These are phyloP conservation scores for Rhizopogon vesiculosus DNA, from an alignment of 768 basidiomycete genomes.

Conservation along the genomic window DNA sequence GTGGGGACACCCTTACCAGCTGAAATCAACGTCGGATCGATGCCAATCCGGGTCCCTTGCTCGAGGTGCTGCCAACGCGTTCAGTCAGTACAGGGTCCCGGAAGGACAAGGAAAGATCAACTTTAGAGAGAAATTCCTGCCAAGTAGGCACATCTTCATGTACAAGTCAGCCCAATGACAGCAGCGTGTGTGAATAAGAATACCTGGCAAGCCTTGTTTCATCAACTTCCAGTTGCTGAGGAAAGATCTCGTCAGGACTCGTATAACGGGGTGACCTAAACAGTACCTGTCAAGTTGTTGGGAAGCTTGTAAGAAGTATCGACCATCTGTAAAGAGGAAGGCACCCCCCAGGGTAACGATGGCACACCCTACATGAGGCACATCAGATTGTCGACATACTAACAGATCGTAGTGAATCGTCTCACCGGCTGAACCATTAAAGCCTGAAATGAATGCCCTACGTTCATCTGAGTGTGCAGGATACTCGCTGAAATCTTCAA, in stretches of 20 bases:
- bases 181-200: conserved; percentile 9
- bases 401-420: neutral
- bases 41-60: conserved; percentile 61
- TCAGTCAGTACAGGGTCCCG: conserved; percentile 1
- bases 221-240: conserved; percentile 87
- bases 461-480: conserved; percentile 79
- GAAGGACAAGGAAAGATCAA: conserved; percentile 14
- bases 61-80: conserved; percentile 48
- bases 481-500: conserved; percentile 85
- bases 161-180: conserved; percentile 9
- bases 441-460: conserved; percentile 87
- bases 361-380: conserved; percentile 58
- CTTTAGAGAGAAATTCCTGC: conserved; percentile 84
- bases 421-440: conserved; percentile 89
- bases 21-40: conserved; percentile 75
- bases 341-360: conserved; percentile 69
- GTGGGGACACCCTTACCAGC: conserved; percentile 36
- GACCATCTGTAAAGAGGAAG: conserved; percentile 89
- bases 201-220: conserved; percentile 86
- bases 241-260: neutral
- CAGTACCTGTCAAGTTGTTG: conserved; percentile 81
- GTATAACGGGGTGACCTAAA: neutral
- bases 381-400: conserved; percentile 3
- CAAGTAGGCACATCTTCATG: conserved; percentile 77
- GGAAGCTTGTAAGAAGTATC: conserved; percentile 91